These are phyloP conservation scores for Trichoderma koningiopsis DNA, from an alignment of 2,329 filamentous ascomycete species.

Conservation along the genomic window DNA sequence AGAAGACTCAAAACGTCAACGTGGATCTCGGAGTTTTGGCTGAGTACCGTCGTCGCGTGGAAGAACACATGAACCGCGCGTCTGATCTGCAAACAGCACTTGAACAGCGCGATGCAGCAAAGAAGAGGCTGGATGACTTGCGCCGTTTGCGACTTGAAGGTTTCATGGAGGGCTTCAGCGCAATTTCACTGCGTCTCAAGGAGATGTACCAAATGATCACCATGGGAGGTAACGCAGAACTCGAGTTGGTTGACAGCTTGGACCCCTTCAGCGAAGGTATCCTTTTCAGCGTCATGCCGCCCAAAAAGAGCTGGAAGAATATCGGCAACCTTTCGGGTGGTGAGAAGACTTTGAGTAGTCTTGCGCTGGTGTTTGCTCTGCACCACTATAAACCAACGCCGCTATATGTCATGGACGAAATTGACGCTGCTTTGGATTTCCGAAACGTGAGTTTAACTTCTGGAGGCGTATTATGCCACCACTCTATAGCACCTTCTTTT, in stretches of 20 bases:
- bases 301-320: constrained; percentile 99
- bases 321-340: constrained; percentile 94
- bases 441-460: constrained; percentile 72
- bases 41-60: constrained; percentile 83
- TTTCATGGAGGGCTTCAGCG: constrained; percentile 97
- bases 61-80: constrained; percentile 80
- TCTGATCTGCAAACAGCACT: constrained; percentile 82
- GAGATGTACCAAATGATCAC: constrained; percentile 99
- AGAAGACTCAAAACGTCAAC: constrained; percentile 77
- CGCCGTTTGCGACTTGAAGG: constrained; percentile 87
- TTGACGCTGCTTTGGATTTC: constrained; percentile 97
- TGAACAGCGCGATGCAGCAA: constrained; percentile 76
- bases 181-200: constrained; percentile 91
- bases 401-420: constrained; percentile 99
- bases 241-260: constrained; percentile 93
- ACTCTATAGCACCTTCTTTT: constrained; percentile 16
- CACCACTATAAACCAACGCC: constrained; percentile 98
- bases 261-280: constrained; percentile 98
- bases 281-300: constrained; percentile 96
- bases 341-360: constrained; percentile 91
- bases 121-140: constrained; percentile 90
- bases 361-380: constrained; percentile 95
- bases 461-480: background rate
- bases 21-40: constrained; percentile 87
- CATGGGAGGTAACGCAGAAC: constrained; percentile 97